Conservation (phyloP, 257 asterid species). For the Solanum rostratum region DNA sequence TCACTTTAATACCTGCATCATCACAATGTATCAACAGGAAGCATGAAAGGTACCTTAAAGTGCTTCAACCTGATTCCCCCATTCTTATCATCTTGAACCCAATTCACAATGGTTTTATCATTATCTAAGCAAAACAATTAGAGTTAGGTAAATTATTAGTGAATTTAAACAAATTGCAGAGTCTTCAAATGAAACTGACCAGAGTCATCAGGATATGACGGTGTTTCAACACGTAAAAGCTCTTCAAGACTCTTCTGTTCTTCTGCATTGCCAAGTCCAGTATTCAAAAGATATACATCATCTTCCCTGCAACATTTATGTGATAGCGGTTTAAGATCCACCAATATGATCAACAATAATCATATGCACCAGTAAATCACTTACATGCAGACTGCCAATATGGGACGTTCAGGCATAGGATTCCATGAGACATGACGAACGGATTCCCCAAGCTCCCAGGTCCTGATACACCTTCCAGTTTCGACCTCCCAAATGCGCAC, state of each 20-base stretch:
- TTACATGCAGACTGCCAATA: slow-evolving; percentile 81
- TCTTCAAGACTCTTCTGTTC: slow-evolving; percentile 49
- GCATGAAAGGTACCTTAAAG: slow-evolving; percentile 53
- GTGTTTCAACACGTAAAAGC: slow-evolving; percentile 49
- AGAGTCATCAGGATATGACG: slow-evolving; percentile 32
- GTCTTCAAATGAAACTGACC: slow-evolving; percentile 32
- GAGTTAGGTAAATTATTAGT: neutral
- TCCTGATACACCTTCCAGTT: slow-evolving; percentile 77
- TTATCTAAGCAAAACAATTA: slow-evolving; percentile 32
- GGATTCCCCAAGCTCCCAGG: slow-evolving; percentile 77
- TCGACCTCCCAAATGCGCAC: slow-evolving; percentile 98
- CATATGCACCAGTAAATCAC: slow-evolving; percentile 5
- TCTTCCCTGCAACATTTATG: slow-evolving; percentile 44
- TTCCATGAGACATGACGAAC: slow-evolving; percentile 79
- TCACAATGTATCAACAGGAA: neutral
- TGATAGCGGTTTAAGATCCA: slow-evolving; percentile 3
- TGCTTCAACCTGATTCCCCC: slow-evolving; percentile 87
- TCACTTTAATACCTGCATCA: neutral
- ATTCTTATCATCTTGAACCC: slow-evolving; percentile 55
- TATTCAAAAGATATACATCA: slow-evolving; percentile 58
- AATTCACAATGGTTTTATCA: slow-evolving; percentile 37
- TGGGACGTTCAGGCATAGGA: slow-evolving; percentile 68
- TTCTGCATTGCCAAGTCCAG: slow-evolving; percentile 61
- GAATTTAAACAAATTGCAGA: neutral
- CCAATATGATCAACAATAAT: slow-evolving; percentile 1